Percentiles rank a stretch among this genome's conserved stretches.
Evolutionary conservation across 441 rosid genomes (phyloP).

Genomic region (Sinapis alba): DNA sequence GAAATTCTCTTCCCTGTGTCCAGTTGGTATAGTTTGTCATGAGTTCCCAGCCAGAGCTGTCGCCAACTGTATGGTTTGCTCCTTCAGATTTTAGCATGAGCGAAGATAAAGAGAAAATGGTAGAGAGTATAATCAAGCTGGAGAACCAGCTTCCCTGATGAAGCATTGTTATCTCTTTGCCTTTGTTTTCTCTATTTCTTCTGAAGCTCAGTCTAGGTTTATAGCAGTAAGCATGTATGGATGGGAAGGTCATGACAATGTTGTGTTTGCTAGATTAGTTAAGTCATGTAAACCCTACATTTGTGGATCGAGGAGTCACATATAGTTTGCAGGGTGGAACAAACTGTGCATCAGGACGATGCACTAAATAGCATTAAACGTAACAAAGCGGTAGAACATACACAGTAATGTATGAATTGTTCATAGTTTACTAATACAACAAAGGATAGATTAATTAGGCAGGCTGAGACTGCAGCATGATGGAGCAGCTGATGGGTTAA

Average conservation of each 20-base stretch:
- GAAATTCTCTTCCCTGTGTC: slow-evolving; percentile 46
- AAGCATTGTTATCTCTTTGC: slow-evolving; percentile 11
- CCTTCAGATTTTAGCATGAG: slow-evolving; percentile 31
- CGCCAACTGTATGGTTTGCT: slow-evolving; percentile 37
- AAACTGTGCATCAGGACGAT: slow-evolving; percentile 35
- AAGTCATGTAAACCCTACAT: slow-evolving; percentile 40
- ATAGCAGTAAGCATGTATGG: slow-evolving; percentile 12
- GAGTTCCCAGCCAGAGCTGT: slow-evolving; percentile 43
- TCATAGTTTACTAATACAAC: slow-evolving; percentile 22
- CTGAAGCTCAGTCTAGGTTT: not conserved
- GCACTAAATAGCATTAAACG: slow-evolving; percentile 26
- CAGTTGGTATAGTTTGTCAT: slow-evolving; percentile 39
- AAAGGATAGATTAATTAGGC: slow-evolving; percentile 27
- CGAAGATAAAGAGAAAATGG: slow-evolving; percentile 15
- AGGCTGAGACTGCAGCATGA: slow-evolving; percentile 24
- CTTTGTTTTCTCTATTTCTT: not conserved
- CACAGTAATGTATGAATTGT: slow-evolving; percentile 9
- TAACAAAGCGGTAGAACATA: slow-evolving; percentile 10
- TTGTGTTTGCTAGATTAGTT: slow-evolving; percentile 34
- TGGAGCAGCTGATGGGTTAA: slow-evolving; percentile 30
- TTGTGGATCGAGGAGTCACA: slow-evolving; percentile 14
- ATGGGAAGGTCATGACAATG: slow-evolving; percentile 43
- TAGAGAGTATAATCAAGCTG: slow-evolving; percentile 16
- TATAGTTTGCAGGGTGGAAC: slow-evolving; percentile 16
- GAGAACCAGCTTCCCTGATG: slow-evolving; percentile 14